Evolutionary conservation across 257 asterid genomes (phyloP), one percentile per base, ranked within the genome.

Genomic region (Fraxinus quadrangulata): DNA sequence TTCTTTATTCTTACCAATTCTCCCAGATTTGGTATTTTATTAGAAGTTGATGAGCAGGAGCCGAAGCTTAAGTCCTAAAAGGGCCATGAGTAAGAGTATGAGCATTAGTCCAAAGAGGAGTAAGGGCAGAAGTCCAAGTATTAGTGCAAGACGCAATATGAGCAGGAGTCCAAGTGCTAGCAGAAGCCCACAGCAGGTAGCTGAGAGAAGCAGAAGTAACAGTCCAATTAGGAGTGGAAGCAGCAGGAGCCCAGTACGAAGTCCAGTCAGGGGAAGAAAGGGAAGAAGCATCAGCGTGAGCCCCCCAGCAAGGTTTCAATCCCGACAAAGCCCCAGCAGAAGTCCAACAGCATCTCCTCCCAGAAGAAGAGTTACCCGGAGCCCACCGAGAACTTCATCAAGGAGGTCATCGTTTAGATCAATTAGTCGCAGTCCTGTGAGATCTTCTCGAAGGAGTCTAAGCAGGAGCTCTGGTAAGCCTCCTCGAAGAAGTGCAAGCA

Each of bases 41-140:
- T 83, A 70, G 61, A 74, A 42, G 81, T 81, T 81, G 79, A 73
- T 79, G 80, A 70, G 81, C 95, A 94, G 98, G 94, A 92, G 97
- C 83, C 87, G 88, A 81, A 96, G 97, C 84, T 3, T 75, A 45
- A 92, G 94, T 82, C 97, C 93, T 77, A 71, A 79, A 76, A 85
- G 89, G 74, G 42, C 90, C 70, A 39, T 75, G 88, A 93, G 94
- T 76, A 90, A 89, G 92, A 95, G 99, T 83, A 91, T 90, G 97
- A 95, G 99, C 88, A 88, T 95, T 68, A 95, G 99, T 82, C 98
- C 99, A 19, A 86, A 74, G 76, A 82, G 90, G 82, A 84, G 81
- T 83, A 82, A 74, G 68, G 87, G 85, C 79, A 83, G 89, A 83
- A 93, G 96, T 75, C 90, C 83, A 21, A 85, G 82, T 76, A 74